Evolutionary conservation across 2,329 filamentous ascomycete genomes (phyloP), one percentile per base, ranked within the genome.

Genomic region (Sphaerulina musiva): DNA sequence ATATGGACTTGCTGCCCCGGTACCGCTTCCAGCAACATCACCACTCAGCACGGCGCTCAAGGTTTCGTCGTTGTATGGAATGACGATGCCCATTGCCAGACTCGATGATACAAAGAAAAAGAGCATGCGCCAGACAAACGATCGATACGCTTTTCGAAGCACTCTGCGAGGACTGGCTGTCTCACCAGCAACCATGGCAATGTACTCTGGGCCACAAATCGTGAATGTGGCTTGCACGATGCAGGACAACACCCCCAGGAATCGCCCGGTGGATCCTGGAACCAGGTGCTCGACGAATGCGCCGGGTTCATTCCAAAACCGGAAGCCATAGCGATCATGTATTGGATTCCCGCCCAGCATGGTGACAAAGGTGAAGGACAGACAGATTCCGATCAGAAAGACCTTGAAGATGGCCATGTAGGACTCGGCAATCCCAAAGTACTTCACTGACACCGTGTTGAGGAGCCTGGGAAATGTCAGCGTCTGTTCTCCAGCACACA

Each of bases 321-420:
- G 9, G 26, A n/a, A 42, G 31, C 11, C 42, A 23, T 44, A 44
- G 0, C 80, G 75, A 61, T 90, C 85, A 38, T 80, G 52, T 1
- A 82, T 67, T 0, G 89, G 89, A 62, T 92, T 92, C 2, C 86
- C 89, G 11, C 62, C 89, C 1, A 93, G 73, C 84, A 92, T 92
- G 58, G 83, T 82, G 59, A 95, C 78, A 64, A 95, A 88, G 2
- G 89, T 91, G 72, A 88, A 91, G 57, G 82, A 63, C 61, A 90
- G 78, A 47, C 91, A 76, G 1, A 81, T 85, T 36, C 89, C 70
- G 55, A 87, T 86, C 48, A 90, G 77, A 2, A 90, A 62, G 4
- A 89, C 79, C 68, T 89, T 75, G 58, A 71, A n/a, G 86, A 59
- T 43, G 26, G 54, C 51, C 32, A 57, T 80, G 72, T 80, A 79